Base-by-base conservation (phyloP, 1,139 yeast species). In the Suhomyces atakaporum region DNA sequence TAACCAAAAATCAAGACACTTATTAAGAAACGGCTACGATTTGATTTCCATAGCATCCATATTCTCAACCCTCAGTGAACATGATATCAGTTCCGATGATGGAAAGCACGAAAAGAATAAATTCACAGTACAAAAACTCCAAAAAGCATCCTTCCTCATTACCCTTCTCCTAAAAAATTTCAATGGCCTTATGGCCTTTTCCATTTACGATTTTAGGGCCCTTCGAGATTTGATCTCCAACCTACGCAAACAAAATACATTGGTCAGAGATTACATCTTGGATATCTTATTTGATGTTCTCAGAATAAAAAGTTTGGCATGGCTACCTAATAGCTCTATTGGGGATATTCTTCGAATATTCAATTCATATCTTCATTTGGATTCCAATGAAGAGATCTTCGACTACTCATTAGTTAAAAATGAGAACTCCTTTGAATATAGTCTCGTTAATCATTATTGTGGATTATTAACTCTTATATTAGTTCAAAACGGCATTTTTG, bases 251-350 rank as follows among this genome's bases (percentile, higher is more conserved):
- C 84, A 84, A 1, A 69, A 77, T 15, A 58, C 72, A 2, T 60
- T 67, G 16, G 66, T 86, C 11, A 75, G 90, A 16, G 84, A 77
- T 23, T 74, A 77, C 24, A 58, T 89, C 5, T 64, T 89, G 49
- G 95, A 89, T 52, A 67, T 89, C 5, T 66, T 90, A 26, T 72
- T 83, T 26, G 90, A 86, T 51, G 63, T 86, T 3, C 66, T 89
- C 25, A 61, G 82, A 38, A 77, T 89, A 6, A 67, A 72, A 46
- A 69, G 80, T 1, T 60, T 86, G 12, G 79, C 86, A 0, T 81
- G 87, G 82, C 56, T 81, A 20, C 50, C 49, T 7, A 54, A 67
- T 13, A 56, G 67, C 6, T 37, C 54, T 1, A 58, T 69, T 21
- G 74, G 72, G 2, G 66, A 63, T n/a, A 44, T 55, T 4, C 45